Percentiles rank a stretch among this genome's conserved stretches.
phyloP scores from a whole-genome alignment of 2,329 filamentous ascomycete genomes.

The Pleurostoma richardsiae region DNA sequence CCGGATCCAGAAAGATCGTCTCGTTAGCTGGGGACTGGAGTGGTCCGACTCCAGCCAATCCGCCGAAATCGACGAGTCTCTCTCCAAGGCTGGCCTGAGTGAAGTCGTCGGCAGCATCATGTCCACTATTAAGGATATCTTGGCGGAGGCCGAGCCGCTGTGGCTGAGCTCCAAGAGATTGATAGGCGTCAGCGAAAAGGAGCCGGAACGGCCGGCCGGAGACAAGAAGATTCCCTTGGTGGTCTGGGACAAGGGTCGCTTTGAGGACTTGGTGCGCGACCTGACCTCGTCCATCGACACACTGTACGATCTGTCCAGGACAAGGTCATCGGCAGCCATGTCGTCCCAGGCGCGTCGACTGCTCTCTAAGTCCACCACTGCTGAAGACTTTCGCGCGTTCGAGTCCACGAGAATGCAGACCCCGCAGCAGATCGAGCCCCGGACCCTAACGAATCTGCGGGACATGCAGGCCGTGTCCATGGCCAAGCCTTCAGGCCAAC shows the following conservation, averaged over 20 bases:
- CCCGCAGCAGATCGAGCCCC: constrained; percentile 54
- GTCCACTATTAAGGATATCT: constrained; percentile 73
- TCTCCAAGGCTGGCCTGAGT: constrained; percentile 69
- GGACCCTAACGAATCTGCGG: constrained; percentile 42
- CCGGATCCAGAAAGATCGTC: constrained; percentile 72
- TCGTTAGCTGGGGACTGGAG: constrained; percentile 75
- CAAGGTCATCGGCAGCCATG: constrained; percentile 44
- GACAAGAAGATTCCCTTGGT: constrained; percentile 53
- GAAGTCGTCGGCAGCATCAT: constrained; percentile 76
- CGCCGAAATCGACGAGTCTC: constrained; percentile 65
- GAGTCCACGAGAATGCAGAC: constrained; percentile 58
- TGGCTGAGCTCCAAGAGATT: constrained; percentile 56
- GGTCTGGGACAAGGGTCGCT: constrained; percentile 65
- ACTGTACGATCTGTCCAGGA: constrained; percentile 69
- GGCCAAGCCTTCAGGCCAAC: constrained; percentile 23
- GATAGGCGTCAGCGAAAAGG: constrained; percentile 29
- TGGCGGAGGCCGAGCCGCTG: constrained; percentile 70
- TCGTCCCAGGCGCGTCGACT: constrained; percentile 23
- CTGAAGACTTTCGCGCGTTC: constrained; percentile 45
- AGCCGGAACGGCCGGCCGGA: constrained; percentile 28
- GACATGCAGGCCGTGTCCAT: constrained; percentile 32
- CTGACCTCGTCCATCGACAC: constrained; percentile 75
- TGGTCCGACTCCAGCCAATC: constrained; percentile 71
- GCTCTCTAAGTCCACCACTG: constrained; percentile 28
- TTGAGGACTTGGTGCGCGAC: constrained; percentile 70